Evolutionary conservation across 192 early-diverging fungal species (phyloP), one percentile per base, ranked within the genome.

Genomic region (Linderina pennispora): DNA sequence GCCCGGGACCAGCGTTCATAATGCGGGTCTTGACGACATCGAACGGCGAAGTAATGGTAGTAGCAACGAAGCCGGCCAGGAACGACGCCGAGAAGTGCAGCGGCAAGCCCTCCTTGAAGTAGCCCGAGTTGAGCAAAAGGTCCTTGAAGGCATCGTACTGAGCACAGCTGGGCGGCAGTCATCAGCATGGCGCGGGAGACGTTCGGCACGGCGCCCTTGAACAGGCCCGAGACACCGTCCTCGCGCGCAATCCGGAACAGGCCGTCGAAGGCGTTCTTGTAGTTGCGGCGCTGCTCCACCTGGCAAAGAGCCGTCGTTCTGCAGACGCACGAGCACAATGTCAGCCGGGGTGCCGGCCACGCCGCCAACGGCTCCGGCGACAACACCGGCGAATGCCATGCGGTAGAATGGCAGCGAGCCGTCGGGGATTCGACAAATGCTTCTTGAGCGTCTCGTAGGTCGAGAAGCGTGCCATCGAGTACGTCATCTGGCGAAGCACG

Each of bases 151-250:
- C 71, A 52, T 92, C 90, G 65, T 92, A 92, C 1, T n/a, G 80
- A 81, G 19, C 76, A 76, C 20, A 86, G 69, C 48, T 89, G 87
- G 0, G 81, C 78, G 7, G 74, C 70, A 8, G 80, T 85, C 80
- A 89, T 89, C 31, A 92, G 77, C 61, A 97, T 86, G 4, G 96
- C 92, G 35, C 96, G 77, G 39, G 91, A 82, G 38, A 92, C 77
- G 33, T 93, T 93, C 18, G 96, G 91, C 0, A 87, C 88, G 1
- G 92, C 60, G 31, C 96, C 96, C 59, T 92, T 83, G 69, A 92
- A 90, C 33, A 98, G 62, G 3, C 88, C 84, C 3, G 37, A 21
- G 1, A 78, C 48, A 2, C 93, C 92, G 40, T 95, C 92, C 17
- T 83, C 72, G n/a, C 77, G 75, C 0, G 84, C 65, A 42, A 94